These are phyloP conservation scores for Seiridium cupressi DNA, from an alignment of 2,329 filamentous ascomycete species.

Conservation along the genomic window DNA sequence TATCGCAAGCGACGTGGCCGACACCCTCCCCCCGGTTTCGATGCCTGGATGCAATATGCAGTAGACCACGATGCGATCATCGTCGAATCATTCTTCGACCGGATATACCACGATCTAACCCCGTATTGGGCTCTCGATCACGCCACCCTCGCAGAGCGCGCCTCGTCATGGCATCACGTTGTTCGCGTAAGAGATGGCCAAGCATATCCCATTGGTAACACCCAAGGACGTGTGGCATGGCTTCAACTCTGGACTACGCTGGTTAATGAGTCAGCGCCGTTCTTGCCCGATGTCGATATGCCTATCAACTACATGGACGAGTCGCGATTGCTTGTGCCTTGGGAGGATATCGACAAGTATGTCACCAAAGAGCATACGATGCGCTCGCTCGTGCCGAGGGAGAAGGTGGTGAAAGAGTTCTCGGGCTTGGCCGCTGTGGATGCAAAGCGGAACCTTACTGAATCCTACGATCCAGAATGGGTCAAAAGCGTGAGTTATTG, in stretches of 20 bases:
- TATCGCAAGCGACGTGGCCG: conserved; percentile 57
- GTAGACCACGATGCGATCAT: conserved; percentile 50
- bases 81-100: conserved; percentile 63
- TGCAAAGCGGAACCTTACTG: conserved; percentile 6
- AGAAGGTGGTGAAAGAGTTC: conserved; percentile 35
- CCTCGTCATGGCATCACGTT: conserved; percentile 42
- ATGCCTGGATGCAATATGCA: conserved; percentile 57
- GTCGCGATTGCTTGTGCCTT: conserved; percentile 50
- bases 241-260: conserved; percentile 47
- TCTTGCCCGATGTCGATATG: conserved; percentile 53
- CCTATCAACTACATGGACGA: conserved; percentile 52
- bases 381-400: conserved; percentile 33
- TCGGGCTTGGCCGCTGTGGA: conserved; percentile 25
- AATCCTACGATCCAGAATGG: conserved; percentile 35
- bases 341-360: conserved; percentile 45
- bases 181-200: conserved; percentile 46
- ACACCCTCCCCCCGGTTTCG: conserved; percentile 64
- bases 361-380: conserved; percentile 37
- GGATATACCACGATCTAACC: conserved; percentile 60
- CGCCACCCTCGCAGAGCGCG: conserved; percentile 34
- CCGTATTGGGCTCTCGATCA: conserved; percentile 59
- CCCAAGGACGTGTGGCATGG: conserved; percentile 39
- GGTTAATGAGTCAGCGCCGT: conserved; percentile 48
- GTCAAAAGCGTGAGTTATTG: conserved; percentile 39
- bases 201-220: conserved; percentile 37